Percentiles rank a stretch among this genome's conserved stretches.
Evolutionary conservation across 108 stramenopile species (phyloP).

Genomic region (Poteriospumella lacustris): DNA sequence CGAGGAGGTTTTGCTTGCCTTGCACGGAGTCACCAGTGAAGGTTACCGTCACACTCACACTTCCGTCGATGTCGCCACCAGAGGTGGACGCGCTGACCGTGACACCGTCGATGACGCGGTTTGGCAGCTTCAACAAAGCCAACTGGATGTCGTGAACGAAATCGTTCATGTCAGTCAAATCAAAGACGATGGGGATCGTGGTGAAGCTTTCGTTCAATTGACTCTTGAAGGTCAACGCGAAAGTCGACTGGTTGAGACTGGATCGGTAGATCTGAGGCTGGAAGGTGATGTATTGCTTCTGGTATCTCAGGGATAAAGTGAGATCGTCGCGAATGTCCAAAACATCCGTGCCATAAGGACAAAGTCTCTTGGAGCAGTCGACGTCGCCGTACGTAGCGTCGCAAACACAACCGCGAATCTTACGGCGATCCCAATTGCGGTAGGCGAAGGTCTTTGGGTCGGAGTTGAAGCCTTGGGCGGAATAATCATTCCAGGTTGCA

Average conservation of each 20-base stretch:
- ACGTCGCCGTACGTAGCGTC: constrained; percentile 62
- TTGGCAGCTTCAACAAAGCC: constrained; percentile 21
- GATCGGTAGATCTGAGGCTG: background rate
- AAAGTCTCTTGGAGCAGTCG: constrained; percentile 44
- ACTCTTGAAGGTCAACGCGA: constrained; percentile 22
- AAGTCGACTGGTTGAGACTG: background rate
- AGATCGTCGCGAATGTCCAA: constrained; percentile 31
- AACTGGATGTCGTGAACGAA: constrained; percentile 19
- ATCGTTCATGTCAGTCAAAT: constrained; percentile 4
- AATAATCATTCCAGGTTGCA: constrained; percentile 51
- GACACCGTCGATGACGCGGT: constrained; percentile 23
- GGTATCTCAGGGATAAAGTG: constrained; percentile 41
- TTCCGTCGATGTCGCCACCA: too few species aligned
- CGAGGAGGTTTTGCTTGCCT: constrained; percentile 9
- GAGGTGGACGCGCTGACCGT: background rate
- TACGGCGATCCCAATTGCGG: constrained; percentile 40
- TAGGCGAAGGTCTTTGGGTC: constrained; percentile 18
- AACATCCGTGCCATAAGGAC: constrained; percentile 51
- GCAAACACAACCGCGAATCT: constrained; percentile 50
- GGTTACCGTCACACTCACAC: background rate
- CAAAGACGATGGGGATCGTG: constrained; percentile 13
- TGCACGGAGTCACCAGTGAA: constrained; percentile 23
- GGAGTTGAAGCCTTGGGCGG: background rate
- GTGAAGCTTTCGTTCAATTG: constrained; percentile 26
- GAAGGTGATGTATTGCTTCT: constrained; percentile 55